These are phyloP conservation scores for Linnemannia schmuckeri DNA, from an alignment of 192 early-diverging fungal genomes.

Conservation along the genomic window DNA sequence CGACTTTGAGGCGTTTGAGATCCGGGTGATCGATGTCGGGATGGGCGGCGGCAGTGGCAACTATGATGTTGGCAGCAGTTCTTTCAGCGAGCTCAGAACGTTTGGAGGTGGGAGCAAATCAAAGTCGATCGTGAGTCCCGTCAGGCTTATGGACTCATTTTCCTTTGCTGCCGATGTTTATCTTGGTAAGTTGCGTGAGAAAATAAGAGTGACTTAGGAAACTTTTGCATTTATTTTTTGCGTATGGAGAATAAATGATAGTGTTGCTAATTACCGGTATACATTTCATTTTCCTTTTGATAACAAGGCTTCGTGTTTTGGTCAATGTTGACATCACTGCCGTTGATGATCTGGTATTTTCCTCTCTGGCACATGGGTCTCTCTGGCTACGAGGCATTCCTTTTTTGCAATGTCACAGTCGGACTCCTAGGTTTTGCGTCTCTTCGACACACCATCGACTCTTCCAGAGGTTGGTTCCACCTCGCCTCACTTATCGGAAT, in stretches of 20 bases:
- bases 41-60: not conserved
- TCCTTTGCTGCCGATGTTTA: constrained; percentile 72
- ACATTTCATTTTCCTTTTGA: not conserved
- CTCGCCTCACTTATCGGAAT: constrained; percentile 70
- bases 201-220: not conserved
- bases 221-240: not conserved
- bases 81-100: constrained; percentile 1
- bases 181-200: constrained; percentile 57
- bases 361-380: constrained; percentile 87
- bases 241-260: not conserved
- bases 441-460: constrained; percentile 59
- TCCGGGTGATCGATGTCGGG: constrained; percentile 56
- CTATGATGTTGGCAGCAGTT: not conserved
- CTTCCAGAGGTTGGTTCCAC: constrained; percentile 64
- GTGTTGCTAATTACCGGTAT: not conserved
- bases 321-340: constrained; percentile 79
- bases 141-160: constrained; percentile 3
- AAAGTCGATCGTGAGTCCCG: not conserved
- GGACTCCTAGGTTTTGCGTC: constrained; percentile 65
- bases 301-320: constrained; percentile 75
- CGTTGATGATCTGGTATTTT: constrained; percentile 79
- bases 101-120: constrained; percentile 9
- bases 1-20: constrained; percentile 69
- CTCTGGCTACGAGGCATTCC: constrained; percentile 77
- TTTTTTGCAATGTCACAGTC: constrained; percentile 70